phyloP scores from a whole-genome alignment of 306 rosid genomes.

The Vigna trinervia region DNA sequence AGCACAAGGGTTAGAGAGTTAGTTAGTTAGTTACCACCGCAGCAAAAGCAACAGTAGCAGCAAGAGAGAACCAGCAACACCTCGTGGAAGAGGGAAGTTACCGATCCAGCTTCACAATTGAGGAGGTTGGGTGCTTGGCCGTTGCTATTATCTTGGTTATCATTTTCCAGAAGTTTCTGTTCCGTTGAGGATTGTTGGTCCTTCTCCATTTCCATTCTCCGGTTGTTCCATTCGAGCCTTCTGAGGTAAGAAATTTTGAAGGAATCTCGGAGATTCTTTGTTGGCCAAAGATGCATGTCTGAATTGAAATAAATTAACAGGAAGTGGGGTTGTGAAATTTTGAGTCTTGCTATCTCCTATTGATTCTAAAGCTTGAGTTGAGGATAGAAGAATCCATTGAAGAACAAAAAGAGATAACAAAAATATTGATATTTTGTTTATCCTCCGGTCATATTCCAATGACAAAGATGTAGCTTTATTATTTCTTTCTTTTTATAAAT shows the following conservation, averaged over 20 bases:
- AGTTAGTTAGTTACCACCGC: conserved; percentile 46
- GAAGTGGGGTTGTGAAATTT: background rate
- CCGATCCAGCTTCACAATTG: background rate
- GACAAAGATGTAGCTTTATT: no score
- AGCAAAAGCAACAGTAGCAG: conserved; percentile 63
- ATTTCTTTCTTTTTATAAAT: no score
- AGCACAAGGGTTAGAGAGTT: background rate
- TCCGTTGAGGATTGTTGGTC: conserved; percentile 33
- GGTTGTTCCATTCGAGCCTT: conserved; percentile 54
- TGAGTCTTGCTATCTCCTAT: background rate
- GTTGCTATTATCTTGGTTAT: background rate
- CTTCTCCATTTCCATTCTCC: conserved; percentile 38
- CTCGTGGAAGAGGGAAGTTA: conserved; percentile 37
- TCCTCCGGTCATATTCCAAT: no score
- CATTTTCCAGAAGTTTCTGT: conserved; percentile 43
- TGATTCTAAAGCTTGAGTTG: background rate
- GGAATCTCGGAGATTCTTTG: conserved; percentile 50
- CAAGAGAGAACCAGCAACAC: conserved; percentile 49
- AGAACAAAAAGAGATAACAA: no score
- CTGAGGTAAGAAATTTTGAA: conserved; percentile 51
- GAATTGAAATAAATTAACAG: background rate
- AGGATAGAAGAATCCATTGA: background rate
- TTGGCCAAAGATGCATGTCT: conserved; percentile 59
- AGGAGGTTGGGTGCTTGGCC: conserved; percentile 16
- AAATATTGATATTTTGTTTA: no score